Evolutionary conservation across 164 flowering plant species (phyloP).

Genomic region (Pachysandra terminalis): DNA sequence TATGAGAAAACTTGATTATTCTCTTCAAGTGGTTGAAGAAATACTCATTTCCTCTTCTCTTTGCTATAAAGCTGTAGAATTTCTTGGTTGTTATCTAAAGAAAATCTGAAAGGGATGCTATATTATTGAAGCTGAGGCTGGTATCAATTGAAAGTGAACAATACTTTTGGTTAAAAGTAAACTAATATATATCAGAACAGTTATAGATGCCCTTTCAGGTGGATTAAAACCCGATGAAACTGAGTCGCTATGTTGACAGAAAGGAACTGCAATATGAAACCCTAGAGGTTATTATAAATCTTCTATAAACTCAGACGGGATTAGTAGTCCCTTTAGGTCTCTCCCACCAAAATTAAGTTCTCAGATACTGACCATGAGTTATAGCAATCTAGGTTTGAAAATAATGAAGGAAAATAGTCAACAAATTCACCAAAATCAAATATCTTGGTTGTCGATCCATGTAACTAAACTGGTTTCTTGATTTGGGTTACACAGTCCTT

Average conservation of each 20-base stretch:
- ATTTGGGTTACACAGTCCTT: not conserved
- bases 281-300: slow-evolving; percentile 1
- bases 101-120: not conserved
- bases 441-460: not conserved
- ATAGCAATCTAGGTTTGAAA: not conserved
- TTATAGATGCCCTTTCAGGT: not conserved
- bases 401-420: not conserved
- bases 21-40: not conserved
- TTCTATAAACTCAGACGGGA: not conserved
- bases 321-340: not conserved
- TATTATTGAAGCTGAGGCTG: not conserved
- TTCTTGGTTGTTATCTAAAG: not conserved
- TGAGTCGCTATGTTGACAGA: slow-evolving; percentile 4
- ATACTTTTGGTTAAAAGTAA: slow-evolving; percentile 16
- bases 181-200: slow-evolving; percentile 3
- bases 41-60: not conserved
- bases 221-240: not conserved
- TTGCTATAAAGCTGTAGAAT: not conserved
- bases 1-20: not conserved
- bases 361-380: not conserved
- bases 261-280: slow-evolving; percentile 1
- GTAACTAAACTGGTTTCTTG: not conserved
- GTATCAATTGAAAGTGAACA: slow-evolving; percentile 2
- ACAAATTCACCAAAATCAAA: not conserved
- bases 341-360: not conserved